These are phyloP conservation scores for Sistotremastrum niveocremeum DNA, from an alignment of 768 basidiomycete genomes.

Conservation along the genomic window DNA sequence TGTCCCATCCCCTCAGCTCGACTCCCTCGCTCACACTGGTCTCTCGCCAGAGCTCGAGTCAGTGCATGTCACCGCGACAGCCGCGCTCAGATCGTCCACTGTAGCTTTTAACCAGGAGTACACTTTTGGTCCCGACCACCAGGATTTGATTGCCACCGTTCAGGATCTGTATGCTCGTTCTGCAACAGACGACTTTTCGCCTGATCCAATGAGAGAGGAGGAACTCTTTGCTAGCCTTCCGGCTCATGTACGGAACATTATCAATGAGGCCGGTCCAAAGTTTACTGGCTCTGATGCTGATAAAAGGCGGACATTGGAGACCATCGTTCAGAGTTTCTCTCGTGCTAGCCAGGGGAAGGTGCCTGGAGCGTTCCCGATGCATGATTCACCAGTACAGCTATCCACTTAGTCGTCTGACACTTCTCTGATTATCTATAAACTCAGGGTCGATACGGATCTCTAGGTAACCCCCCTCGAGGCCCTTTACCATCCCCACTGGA, in stretches of 20 bases:
- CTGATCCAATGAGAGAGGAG: too few species aligned
- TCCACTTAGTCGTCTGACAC: too few species aligned
- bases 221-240: slow-evolving; percentile 27
- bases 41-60: slow-evolving; percentile 37
- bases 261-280: slow-evolving; percentile 27
- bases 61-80: slow-evolving; percentile 32
- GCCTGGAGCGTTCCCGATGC: slow-evolving; percentile 7
- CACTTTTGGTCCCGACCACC: slow-evolving; percentile 26
- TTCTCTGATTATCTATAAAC: too few species aligned
- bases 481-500: slow-evolving; percentile 12
- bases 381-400: too few species aligned
- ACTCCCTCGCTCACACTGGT: slow-evolving; percentile 12
- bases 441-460: background rate
- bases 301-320: too few species aligned
- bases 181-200: too few species aligned
- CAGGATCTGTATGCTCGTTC: slow-evolving; percentile 36
- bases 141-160: slow-evolving; percentile 46
- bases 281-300: slow-evolving; percentile 19
- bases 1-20: too few species aligned
- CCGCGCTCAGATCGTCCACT: slow-evolving; percentile 26
- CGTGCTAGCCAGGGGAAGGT: slow-evolving; percentile 27
- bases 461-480: slow-evolving; percentile 20
- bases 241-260: slow-evolving; percentile 54
- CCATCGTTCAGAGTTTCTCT: slow-evolving; percentile 11
- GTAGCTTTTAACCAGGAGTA: slow-evolving; percentile 16